Conservation (phyloP, 2,329 filamentous ascomycete genomes). For the Beauveria australis region DNA sequence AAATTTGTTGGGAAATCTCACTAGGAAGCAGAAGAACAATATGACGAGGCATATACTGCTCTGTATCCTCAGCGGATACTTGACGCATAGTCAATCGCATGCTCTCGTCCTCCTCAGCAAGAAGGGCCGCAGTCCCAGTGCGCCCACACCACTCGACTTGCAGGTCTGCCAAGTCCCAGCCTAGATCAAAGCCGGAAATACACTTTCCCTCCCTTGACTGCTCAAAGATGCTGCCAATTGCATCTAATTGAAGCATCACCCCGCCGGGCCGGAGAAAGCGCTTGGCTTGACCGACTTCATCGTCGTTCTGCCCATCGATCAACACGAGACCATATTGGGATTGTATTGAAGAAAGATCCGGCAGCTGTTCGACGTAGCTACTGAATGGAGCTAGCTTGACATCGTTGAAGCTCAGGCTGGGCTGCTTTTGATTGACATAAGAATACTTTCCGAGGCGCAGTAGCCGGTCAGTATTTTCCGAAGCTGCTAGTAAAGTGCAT, state of each 20-base stretch:
- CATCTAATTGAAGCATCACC: neutral
- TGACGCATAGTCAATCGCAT: neutral
- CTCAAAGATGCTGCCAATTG: neutral
- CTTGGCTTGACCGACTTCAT: constrained; percentile 11
- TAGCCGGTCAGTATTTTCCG: constrained; percentile 15
- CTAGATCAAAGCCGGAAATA: neutral
- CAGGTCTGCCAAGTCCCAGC: neutral
- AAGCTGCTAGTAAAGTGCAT: constrained; percentile 21
- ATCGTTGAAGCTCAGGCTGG: neutral
- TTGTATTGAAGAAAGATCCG: neutral
- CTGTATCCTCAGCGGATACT: neutral
- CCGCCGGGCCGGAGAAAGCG: constrained; percentile 10
- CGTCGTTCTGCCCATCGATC: neutral
- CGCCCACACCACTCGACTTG: neutral
- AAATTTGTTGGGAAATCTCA: neutral
- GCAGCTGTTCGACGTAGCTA: neutral
- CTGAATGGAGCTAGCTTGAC: neutral
- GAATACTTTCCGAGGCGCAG: constrained; percentile 28
- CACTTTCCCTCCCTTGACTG: neutral
- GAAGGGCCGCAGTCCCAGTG: neutral
- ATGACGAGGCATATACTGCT: neutral
- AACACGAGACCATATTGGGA: constrained; percentile 4
- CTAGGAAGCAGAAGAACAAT: neutral
- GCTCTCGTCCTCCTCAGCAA: neutral
- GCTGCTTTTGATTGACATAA: constrained; percentile 16